phyloP scores from a whole-genome alignment of 129 eudicot genomes.

The Arctium lappa region DNA sequence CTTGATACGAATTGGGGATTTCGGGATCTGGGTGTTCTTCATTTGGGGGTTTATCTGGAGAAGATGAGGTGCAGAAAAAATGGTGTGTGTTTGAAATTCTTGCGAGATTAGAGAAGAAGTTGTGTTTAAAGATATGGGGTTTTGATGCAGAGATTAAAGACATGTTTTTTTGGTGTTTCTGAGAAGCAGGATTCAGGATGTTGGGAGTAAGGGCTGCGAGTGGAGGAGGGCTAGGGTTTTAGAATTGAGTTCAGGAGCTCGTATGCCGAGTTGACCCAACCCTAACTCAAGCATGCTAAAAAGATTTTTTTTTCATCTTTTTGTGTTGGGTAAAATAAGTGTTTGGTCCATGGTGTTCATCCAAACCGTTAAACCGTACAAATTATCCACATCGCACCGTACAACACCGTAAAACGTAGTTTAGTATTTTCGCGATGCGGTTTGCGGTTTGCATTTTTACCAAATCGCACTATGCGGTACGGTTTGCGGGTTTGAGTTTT shows the following conservation, averaged over 20 bases:
- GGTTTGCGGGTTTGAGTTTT: too few relatives aligned
- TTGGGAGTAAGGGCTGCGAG: not conserved
- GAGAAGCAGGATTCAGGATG: not conserved
- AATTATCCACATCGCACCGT: too few relatives aligned
- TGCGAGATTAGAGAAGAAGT: conserved; percentile 36
- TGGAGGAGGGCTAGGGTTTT: conserved; percentile 33
- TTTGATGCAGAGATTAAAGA: conserved; percentile 41
- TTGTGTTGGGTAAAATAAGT: not conserved
- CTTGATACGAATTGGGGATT: conserved; percentile 10
- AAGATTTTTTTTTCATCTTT: not conserved
- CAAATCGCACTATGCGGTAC: too few relatives aligned
- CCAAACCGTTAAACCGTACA: too few relatives aligned
- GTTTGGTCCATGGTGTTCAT: too few relatives aligned
- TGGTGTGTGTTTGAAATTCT: conserved; percentile 30
- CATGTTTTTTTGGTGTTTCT: conserved; percentile 32
- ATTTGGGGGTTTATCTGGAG: conserved; percentile 30
- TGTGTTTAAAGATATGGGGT: conserved; percentile 31
- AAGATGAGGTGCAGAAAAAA: conserved; percentile 41
- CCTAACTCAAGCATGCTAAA: not conserved
- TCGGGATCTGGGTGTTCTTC: conserved; percentile 16
- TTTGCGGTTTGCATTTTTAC: too few relatives aligned
- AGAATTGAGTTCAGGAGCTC: conserved; percentile 8
- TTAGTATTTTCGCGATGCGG: too few relatives aligned
- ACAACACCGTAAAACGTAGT: too few relatives aligned
- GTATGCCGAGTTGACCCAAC: conserved; percentile 7